A percentile compares a stretch with the other conserved stretches of the same genome.
phyloP scores from a whole-genome alignment of 768 basidiomycete genomes.

The Suillus americanus region DNA sequence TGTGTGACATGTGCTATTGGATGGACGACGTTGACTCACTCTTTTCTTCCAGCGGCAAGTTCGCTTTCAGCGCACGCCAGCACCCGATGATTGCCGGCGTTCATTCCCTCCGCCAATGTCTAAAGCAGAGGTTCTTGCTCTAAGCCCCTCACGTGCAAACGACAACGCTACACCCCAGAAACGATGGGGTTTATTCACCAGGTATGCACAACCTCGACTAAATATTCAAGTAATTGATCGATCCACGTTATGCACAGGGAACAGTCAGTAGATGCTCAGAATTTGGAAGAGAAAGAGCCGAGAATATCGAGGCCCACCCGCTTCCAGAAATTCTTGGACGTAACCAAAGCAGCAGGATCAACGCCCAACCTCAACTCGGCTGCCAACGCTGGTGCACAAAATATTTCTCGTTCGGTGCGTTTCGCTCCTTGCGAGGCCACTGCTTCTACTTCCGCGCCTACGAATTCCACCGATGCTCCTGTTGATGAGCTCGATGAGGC shows the following conservation, averaged over 20 bases:
- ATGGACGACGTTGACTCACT: constrained; percentile 1
- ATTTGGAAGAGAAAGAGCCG: constrained; percentile 9
- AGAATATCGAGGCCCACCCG: constrained; percentile 11
- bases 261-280: constrained; percentile 2
- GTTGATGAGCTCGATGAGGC: background rate
- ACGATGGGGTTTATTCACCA: constrained; percentile 20
- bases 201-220: constrained; percentile 11
- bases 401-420: background rate
- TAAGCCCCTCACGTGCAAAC: constrained; percentile 2
- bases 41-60: constrained; percentile 16
- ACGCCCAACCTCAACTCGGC: constrained; percentile 20
- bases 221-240: background rate
- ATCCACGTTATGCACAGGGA: constrained; percentile 13
- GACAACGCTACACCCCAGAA: constrained; percentile 7
- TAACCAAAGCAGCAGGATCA: constrained; percentile 21
- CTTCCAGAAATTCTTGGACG: constrained; percentile 18
- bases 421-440: background rate
- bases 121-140: background rate
- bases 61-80: constrained; percentile 20
- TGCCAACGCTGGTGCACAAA: background rate
- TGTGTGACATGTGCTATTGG: constrained; percentile 7
- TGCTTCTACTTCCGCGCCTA: background rate
- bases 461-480: background rate
- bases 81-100: constrained; percentile 1
- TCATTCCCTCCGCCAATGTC: constrained; percentile 14